Conservation (phyloP, 805 yeast species). For the Osmozyma mogii region DNA sequence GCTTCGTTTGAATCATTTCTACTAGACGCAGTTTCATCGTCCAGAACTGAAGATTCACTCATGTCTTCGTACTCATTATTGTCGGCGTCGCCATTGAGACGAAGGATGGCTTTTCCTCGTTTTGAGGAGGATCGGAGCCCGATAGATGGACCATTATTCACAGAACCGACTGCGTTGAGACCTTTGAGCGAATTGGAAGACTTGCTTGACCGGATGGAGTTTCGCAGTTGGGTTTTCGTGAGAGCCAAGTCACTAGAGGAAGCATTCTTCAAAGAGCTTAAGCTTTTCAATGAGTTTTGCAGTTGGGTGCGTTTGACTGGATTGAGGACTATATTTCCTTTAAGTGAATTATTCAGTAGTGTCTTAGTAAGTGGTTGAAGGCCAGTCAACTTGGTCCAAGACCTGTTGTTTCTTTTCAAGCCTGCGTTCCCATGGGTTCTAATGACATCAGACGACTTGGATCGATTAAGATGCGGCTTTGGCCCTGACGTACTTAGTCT, state of each 20-base stretch:
- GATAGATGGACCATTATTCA: slow-evolving; percentile 7
- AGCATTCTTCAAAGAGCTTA: too few species aligned
- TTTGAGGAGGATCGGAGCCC: slow-evolving; percentile 31
- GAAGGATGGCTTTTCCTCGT: slow-evolving; percentile 32
- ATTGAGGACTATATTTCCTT: too few species aligned
- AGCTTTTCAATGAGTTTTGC: slow-evolving; percentile 7
- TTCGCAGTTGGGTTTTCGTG: slow-evolving; percentile 10
- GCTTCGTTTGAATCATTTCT: neutral
- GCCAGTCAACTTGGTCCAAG: slow-evolving; percentile 27
- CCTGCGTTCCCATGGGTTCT: slow-evolving; percentile 16
- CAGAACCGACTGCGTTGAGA: slow-evolving; percentile 7
- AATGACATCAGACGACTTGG: slow-evolving; percentile 36
- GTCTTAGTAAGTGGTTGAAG: slow-evolving; percentile 32
- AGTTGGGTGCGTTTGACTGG: too few species aligned
- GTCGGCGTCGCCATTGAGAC: slow-evolving; percentile 31
- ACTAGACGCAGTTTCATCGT: neutral
- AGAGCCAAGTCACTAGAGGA: neutral
- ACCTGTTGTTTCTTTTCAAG: slow-evolving; percentile 27
- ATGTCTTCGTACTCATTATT: slow-evolving; percentile 33
- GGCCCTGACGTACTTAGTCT: too few species aligned
- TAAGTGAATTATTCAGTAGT: slow-evolving; percentile 20
- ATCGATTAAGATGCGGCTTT: slow-evolving; percentile 30
- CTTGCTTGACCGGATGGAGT: slow-evolving; percentile 20
- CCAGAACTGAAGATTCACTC: slow-evolving; percentile 15
- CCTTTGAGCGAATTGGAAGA: slow-evolving; percentile 29